A percentile compares a stretch with the other conserved stretches of the same genome.
Conservation (phyloP, 352 stramenopile species). For the Lagenidium sp. region DNA sequence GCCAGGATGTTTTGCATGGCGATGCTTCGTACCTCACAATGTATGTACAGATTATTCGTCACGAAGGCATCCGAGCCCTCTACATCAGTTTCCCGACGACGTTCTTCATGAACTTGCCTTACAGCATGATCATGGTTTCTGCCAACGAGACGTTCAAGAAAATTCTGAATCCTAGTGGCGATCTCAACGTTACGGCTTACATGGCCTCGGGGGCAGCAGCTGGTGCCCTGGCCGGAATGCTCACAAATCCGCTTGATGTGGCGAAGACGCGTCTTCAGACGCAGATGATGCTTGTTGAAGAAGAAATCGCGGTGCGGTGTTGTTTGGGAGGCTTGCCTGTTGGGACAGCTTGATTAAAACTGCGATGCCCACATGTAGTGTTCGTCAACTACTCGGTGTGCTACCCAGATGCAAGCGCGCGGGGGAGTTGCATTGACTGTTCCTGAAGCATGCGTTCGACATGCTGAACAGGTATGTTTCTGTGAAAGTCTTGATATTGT, state of each 20-base stretch:
- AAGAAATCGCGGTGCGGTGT: conserved; percentile 51
- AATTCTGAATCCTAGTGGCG: conserved; percentile 80
- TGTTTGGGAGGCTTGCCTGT: too few species aligned
- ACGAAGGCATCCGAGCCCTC: conserved; percentile 66
- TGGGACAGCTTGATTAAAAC: too few species aligned
- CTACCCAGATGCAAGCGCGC: conserved; percentile 49
- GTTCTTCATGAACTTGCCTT: conserved; percentile 98
- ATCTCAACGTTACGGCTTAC: conserved; percentile 87
- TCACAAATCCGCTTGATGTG: conserved; percentile 97
- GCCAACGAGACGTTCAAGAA: conserved; percentile 97
- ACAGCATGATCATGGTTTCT: conserved; percentile 98
- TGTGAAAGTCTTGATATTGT: too few species aligned
- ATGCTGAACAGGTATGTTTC: neutral
- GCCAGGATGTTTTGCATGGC: conserved; percentile 1
- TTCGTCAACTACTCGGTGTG: conserved; percentile 62
- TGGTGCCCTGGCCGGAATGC: conserved; percentile 81
- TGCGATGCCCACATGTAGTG: too few species aligned
- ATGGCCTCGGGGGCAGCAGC: conserved; percentile 91
- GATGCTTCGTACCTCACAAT: conserved; percentile 6
- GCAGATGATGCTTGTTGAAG: conserved; percentile 68
- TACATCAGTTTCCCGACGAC: conserved; percentile 97
- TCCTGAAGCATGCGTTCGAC: conserved; percentile 32
- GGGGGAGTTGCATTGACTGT: conserved; percentile 52
- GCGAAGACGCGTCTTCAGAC: conserved; percentile 98
- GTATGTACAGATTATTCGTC: conserved; percentile 57